These are phyloP conservation scores for Volvox reticuliferus DNA, from an alignment of 139 green algal genomes.

Conservation along the genomic window DNA sequence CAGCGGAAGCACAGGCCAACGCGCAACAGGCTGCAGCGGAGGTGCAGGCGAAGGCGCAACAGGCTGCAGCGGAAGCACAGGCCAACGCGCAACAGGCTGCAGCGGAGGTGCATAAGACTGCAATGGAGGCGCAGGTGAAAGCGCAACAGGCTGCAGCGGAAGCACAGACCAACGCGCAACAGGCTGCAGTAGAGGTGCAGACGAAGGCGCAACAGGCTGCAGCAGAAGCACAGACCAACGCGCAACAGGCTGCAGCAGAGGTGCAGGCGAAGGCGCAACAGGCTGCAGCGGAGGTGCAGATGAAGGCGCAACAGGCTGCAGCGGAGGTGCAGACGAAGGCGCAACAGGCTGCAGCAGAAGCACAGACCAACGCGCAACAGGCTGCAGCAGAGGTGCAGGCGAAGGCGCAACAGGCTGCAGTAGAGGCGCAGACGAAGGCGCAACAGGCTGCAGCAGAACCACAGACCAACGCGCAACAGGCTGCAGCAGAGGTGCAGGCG, in stretches of 20 bases:
- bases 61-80: neutral
- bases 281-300: neutral
- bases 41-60: neutral
- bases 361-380: no score
- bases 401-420: neutral
- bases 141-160: neutral
- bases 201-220: no score
- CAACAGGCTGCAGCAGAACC: no score
- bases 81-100: no score
- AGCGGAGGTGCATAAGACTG: neutral
- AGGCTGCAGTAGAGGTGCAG: neutral
- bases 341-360: no score
- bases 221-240: neutral
- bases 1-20: neutral
- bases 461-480: neutral
- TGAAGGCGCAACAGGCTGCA: neutral
- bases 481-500: neutral
- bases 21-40: neutral
- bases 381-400: neutral
- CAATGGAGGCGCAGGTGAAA: neutral
- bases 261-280: no score
- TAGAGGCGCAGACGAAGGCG: neutral
- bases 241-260: neutral
- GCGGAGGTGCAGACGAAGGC: no score
- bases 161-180: neutral